Percentiles rank a stretch among this genome's conserved stretches.
Conservation (phyloP, 768 basidiomycete species). For the Phlebiopsis flavidoalba region DNA sequence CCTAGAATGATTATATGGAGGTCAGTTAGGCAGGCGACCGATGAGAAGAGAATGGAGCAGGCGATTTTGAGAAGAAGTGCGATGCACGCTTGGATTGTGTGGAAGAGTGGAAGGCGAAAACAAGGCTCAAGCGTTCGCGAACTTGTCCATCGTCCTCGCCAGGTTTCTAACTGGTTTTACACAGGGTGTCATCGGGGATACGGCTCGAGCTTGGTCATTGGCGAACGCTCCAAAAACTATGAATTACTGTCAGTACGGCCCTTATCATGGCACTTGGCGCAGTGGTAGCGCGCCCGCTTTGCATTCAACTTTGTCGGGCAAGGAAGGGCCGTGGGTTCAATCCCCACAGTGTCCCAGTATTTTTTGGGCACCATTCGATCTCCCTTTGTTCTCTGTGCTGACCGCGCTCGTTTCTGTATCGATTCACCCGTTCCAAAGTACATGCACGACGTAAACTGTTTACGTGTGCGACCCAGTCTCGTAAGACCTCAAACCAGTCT, state of each 20-base stretch:
- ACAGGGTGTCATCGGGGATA: not conserved
- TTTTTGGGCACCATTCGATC: not conserved
- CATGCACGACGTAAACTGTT: too few relatives aligned
- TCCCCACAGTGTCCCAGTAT: conserved; percentile 10
- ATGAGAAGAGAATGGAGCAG: conserved; percentile 39
- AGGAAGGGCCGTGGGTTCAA: conserved; percentile 13
- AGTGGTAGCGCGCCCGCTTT: conserved; percentile 14
- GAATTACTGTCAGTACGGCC: not conserved
- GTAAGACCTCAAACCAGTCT: too few relatives aligned
- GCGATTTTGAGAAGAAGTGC: conserved; percentile 12
- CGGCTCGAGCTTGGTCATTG: not conserved
- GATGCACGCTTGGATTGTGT: conserved; percentile 14
- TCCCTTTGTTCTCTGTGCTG: too few relatives aligned
- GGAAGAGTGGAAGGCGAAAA: conserved; percentile 25
- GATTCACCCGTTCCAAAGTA: too few relatives aligned
- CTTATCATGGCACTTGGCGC: conserved; percentile 5
- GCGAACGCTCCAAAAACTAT: not conserved
- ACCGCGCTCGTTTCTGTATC: too few relatives aligned
- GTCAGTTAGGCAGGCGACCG: conserved; percentile 74
- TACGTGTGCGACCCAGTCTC: too few relatives aligned
- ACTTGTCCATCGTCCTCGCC: conserved; percentile 64
- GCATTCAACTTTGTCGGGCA: conserved; percentile 3
- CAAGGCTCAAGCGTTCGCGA: conserved; percentile 81
- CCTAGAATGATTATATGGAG: conserved; percentile 72
- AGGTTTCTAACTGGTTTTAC: not conserved